phyloP scores from a whole-genome alignment of 306 rosid genomes.

The Cicer yamashitae region DNA sequence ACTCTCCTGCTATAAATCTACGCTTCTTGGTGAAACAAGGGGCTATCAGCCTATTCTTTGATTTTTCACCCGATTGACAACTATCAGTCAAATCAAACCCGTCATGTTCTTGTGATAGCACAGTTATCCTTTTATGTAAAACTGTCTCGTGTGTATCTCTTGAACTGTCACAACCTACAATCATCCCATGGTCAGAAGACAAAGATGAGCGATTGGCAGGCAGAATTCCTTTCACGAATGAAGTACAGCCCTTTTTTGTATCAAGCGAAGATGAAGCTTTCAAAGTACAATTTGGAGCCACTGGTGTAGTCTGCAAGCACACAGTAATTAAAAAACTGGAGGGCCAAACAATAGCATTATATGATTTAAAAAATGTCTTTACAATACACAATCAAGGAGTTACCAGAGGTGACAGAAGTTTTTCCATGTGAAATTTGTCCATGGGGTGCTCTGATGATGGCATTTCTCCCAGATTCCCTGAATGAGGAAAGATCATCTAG shows the following conservation, averaged over 20 bases:
- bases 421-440: conserved; percentile 50
- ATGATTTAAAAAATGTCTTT: conserved; percentile 32
- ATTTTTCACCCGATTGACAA: conserved; percentile 53
- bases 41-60: conserved; percentile 44
- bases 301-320: conserved; percentile 58
- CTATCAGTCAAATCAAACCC: conserved; percentile 52
- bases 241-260: conserved; percentile 47
- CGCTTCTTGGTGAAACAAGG: conserved; percentile 74
- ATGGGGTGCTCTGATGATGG: conserved; percentile 46
- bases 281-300: conserved; percentile 47
- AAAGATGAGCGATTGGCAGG: conserved; percentile 90
- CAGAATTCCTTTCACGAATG: conserved; percentile 58
- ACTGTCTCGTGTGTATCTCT: conserved; percentile 44
- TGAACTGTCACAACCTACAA: conserved; percentile 50
- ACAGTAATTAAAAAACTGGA: conserved; percentile 46
- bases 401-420: conserved; percentile 56
- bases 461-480: conserved; percentile 55
- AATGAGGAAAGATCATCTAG: conserved; percentile 31
- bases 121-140: conserved; percentile 50
- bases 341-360: conserved; percentile 33
- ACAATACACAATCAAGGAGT: conserved; percentile 38
- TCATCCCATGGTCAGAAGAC: conserved; percentile 55
- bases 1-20: conserved; percentile 59
- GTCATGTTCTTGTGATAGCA: conserved; percentile 48
- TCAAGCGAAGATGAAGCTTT: conserved; percentile 50